phyloP scores from a whole-genome alignment of 805 yeast genomes.

The Myxozyma melibiosi region DNA sequence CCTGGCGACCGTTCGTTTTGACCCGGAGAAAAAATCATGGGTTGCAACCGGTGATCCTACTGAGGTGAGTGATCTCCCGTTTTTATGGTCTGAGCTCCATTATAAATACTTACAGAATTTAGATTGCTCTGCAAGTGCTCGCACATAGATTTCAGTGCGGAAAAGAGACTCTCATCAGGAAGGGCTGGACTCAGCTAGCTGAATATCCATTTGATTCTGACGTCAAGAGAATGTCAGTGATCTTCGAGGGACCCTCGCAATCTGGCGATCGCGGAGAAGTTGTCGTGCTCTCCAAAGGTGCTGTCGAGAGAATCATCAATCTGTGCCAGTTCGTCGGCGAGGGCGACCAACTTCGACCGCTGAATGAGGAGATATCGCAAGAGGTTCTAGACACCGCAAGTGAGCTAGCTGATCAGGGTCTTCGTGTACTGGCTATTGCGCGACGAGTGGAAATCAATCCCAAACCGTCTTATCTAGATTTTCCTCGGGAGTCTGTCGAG shows the following conservation, averaged over 20 bases:
- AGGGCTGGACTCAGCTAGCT: constrained; percentile 52
- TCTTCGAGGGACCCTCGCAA: constrained; percentile 46
- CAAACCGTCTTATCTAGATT: constrained; percentile 32
- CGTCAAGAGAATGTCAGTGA: constrained; percentile 70
- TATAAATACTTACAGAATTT: background rate
- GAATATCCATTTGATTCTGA: constrained; percentile 79
- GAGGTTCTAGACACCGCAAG: constrained; percentile 59
- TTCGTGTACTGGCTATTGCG: constrained; percentile 75
- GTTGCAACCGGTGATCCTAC: constrained; percentile 88
- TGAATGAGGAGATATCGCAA: constrained; percentile 46
- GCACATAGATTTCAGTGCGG: constrained; percentile 58
- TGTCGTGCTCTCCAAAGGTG: constrained; percentile 64
- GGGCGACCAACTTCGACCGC: background rate
- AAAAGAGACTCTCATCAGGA: constrained; percentile 45
- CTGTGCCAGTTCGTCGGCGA: constrained; percentile 50
- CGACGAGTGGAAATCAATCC: constrained; percentile 39
- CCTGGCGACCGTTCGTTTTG: constrained; percentile 64
- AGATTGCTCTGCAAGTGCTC: constrained; percentile 79
- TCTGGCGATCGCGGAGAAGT: constrained; percentile 15
- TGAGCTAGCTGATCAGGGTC: constrained; percentile 62
- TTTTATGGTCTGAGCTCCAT: too few relatives aligned
- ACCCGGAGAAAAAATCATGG: constrained; percentile 58
- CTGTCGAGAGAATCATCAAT: constrained; percentile 67
- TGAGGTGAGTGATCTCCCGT: constrained; percentile 45
- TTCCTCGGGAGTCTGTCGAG: constrained; percentile 54